These are phyloP conservation scores for Nannizzia gypsea DNA, from an alignment of 2,329 filamentous ascomycete species.

Conservation along the genomic window DNA sequence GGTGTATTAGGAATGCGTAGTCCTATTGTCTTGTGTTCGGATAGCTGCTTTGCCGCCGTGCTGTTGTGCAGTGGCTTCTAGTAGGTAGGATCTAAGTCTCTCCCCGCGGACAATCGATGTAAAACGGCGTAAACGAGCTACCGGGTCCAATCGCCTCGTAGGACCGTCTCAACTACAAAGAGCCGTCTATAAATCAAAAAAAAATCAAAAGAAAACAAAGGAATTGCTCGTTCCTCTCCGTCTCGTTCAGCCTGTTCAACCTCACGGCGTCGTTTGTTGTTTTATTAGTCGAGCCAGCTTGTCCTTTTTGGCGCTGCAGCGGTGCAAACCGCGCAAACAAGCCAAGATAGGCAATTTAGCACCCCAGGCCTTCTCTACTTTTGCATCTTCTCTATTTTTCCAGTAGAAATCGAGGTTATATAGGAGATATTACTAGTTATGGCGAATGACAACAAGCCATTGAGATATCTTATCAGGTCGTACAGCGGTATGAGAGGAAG, in stretches of 20 bases:
- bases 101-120: not conserved
- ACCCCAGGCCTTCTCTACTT: not conserved
- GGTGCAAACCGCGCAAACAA: slow-evolving; percentile 4
- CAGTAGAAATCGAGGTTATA: not conserved
- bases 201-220: not conserved
- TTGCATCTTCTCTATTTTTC: not conserved
- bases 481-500: not conserved
- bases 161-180: not conserved
- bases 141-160: not conserved
- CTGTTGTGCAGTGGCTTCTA: not conserved
- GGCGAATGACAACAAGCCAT: not conserved
- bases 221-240: not conserved
- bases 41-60: not conserved
- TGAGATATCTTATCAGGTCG: not conserved
- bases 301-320: slow-evolving; percentile 11
- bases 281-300: slow-evolving; percentile 16
- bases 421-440: not conserved
- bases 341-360: slow-evolving; percentile 5
- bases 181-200: not conserved
- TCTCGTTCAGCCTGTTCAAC: not conserved
- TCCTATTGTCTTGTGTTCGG: not conserved
- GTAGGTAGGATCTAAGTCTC: not conserved
- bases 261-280: not conserved
- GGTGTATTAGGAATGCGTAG: not conserved
- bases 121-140: no score